Evolutionary conservation across 2,329 filamentous ascomycete species (phyloP).

Genomic region (Neodidymelliopsis sp.): DNA sequence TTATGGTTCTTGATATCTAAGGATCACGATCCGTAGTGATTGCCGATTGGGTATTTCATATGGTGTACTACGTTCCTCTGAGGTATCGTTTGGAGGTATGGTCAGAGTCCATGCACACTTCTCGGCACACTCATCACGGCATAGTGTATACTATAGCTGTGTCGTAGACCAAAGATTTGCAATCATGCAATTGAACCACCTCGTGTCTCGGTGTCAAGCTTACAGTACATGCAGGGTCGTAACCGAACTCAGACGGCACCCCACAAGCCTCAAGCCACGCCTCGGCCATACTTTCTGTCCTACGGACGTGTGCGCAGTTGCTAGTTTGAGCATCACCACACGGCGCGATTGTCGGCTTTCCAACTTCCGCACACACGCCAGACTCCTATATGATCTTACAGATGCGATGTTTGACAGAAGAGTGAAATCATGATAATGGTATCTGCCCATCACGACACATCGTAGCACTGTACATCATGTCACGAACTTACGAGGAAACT

Average conservation of each 20-base stretch:
- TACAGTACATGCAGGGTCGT: not conserved
- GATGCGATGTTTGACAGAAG: too few relatives aligned
- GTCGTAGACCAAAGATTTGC: not conserved
- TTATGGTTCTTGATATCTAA: slow-evolving; percentile 26
- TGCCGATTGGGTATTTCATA: slow-evolving; percentile 5
- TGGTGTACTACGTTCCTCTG: not conserved
- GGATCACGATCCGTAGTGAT: slow-evolving; percentile 8
- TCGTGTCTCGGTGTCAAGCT: not conserved
- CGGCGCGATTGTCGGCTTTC: not conserved
- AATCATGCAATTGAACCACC: not conserved
- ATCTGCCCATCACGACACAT: not conserved
- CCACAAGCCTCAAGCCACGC: too few relatives aligned
- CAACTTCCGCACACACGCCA: not conserved
- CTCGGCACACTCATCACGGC: not conserved
- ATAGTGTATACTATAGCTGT: not conserved
- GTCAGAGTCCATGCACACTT: not conserved
- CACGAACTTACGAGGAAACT: slow-evolving; percentile 2
- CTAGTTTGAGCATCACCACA: not conserved
- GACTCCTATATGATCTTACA: too few relatives aligned
- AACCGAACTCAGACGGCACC: not conserved
- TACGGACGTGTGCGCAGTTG: not conserved
- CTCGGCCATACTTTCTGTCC: not conserved
- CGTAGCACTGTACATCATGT: not conserved
- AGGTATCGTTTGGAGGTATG: not conserved
- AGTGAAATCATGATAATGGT: too few relatives aligned